Conservation (phyloP, 2,329 filamentous ascomycete genomes). For the Neopestalotiopsis clavispora region DNA sequence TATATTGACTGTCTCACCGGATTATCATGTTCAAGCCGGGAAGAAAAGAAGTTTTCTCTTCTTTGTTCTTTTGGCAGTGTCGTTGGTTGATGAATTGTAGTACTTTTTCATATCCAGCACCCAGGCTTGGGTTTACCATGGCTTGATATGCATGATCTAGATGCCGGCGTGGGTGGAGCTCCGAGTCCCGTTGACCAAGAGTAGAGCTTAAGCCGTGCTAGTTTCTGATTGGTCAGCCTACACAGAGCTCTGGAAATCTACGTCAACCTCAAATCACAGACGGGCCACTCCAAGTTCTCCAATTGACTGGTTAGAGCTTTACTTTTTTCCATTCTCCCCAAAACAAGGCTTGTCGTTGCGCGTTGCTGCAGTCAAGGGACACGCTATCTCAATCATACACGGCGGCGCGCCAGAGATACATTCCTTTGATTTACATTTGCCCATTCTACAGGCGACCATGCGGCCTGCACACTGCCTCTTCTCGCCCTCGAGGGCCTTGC, state of each 20-base stretch:
- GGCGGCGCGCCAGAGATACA: not conserved
- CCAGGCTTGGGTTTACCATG: not conserved
- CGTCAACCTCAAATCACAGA: not conserved
- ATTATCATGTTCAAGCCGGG: not conserved
- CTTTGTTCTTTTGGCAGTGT: not conserved
- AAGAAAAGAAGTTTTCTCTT: not conserved
- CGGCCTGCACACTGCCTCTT: slow-evolving; percentile 28
- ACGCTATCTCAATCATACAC: not conserved
- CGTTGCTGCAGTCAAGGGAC: not conserved
- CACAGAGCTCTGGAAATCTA: slow-evolving; percentile 8
- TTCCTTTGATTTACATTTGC: no score
- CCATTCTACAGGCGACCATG: slow-evolving; percentile 22
- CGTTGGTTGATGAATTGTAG: not conserved
- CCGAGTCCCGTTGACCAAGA: slow-evolving; percentile 3
- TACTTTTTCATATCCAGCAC: not conserved
- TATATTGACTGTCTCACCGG: not conserved
- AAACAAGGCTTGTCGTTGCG: not conserved
- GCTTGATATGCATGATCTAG: not conserved
- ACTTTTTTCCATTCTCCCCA: not conserved
- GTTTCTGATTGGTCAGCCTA: slow-evolving; percentile 20
- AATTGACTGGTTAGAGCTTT: not conserved
- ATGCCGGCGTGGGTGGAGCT: slow-evolving; percentile 1
- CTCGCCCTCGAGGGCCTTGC: slow-evolving; percentile 34
- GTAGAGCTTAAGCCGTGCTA: not conserved
- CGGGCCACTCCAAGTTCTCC: not conserved